Base-by-base conservation (phyloP, 345 rosid genomes). In the Raphanus raphanistrum region DNA sequence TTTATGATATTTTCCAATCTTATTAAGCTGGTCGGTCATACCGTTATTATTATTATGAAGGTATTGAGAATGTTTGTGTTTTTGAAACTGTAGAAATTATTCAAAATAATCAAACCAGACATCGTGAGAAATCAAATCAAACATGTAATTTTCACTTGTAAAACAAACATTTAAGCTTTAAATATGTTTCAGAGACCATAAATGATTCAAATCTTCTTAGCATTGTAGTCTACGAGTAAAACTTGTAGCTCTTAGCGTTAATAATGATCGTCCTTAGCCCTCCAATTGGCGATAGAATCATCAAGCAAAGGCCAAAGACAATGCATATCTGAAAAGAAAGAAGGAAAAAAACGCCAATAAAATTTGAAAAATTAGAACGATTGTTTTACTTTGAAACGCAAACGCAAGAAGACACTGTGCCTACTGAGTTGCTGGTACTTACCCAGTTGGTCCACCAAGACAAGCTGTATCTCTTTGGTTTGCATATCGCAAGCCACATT, bases 371-470 rank as follows among this genome's bases (percentile, higher is more conserved):
- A 38, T 9, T 8, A 64, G 6, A 31, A 15, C 2, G 66, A 6
- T 66, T 50, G 2, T 48, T 50, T 50, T 8, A 3, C 76, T 17
- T 86, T 8, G 6, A 68, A 78, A 65, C 54, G 57, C 35, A 63
- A 63, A 50, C 15, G 13, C 33, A 72, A 28, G 29, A 43, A 43
- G 32, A 10, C 1, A n/a, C 13, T 50, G 10, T 17, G 54, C 11
- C n/a, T n/a, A n/a, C n/a, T 73, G 9, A 3, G 50, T n/a, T 17
- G 10, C n/a, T 15, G 25, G 5, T 36, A 64, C 85, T 72, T 86
- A 90, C 97, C 90, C 93, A 90, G 72, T 90, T 90, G 60, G 84
- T 15, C 25, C 73, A 79, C 97, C 97, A 92, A 68, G 97, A 90
- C 21, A 85, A 72, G 72, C 96, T 26, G 68, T 72, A 92, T 80